Evolutionary conservation across 352 stramenopile species (phyloP), one percentile per base, ranked within the genome.

Genomic region (Bremia lactucae): DNA sequence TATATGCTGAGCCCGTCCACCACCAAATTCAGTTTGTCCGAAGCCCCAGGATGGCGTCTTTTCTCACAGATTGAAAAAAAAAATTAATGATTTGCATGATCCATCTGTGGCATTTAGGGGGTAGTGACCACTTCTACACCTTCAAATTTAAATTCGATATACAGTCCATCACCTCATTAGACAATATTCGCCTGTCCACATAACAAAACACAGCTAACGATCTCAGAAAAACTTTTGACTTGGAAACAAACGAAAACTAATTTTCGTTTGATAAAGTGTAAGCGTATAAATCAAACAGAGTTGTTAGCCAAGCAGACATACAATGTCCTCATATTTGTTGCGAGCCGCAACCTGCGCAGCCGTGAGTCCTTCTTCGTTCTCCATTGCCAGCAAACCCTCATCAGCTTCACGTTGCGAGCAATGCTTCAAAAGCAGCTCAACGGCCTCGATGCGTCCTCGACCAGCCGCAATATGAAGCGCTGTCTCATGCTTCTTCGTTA

Each of bases 391-490:
- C 29, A 65, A 14, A 10, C 24, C 26, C n/a, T 49, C 31, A 14
- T 45, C 41, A 4, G 16, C 28, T 4, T 8, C 20, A 19, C 10
- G n/a, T 3, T 2, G 16, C 18, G n/a, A n/a, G 2, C 37, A 42
- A 11, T 35, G 55, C 31, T 54, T 52, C 18, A 61, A 9, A 26
- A 75, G 16, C 36, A 68, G 44, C 11, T 23, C 44, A 48, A 16
- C 43, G 0, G 29, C 53, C 14, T 60, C 58, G 3, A 43, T 29
- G n/a, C 39, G 46, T 3, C 61, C 62, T 16, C 36, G 48, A 38
- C 58, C 51, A 13, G 61, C 58, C 1, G 65, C 61, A 19, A 75
- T 20, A 23, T 75, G 65, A 25, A 75, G 39, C 23, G 59, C 54
- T 22, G 52, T 72, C 49, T 72, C 58, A 14, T 44, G 18, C 29